Conservation (phyloP, 148 eudicot species). For the Nepenthes gracilis region DNA sequence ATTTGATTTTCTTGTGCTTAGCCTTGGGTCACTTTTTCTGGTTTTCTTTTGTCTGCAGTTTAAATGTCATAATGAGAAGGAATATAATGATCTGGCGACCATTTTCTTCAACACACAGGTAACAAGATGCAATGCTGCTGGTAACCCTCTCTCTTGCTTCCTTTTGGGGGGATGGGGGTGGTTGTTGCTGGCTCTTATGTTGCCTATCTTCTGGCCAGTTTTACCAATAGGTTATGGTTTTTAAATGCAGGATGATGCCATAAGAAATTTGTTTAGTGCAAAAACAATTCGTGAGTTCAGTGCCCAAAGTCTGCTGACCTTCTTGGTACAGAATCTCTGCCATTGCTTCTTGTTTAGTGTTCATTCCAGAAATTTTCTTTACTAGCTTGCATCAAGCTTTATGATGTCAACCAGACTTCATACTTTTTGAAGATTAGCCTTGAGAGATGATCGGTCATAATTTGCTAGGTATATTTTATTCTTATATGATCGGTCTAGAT, state of each 20-base stretch:
- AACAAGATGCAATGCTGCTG: not conserved
- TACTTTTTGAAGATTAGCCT: too few relatives aligned
- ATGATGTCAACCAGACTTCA: too few relatives aligned
- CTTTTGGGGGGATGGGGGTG: not conserved
- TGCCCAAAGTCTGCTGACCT: slow-evolving; percentile 84
- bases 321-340: slow-evolving; percentile 51
- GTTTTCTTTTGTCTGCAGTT: slow-evolving; percentile 38
- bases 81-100: slow-evolving; percentile 96
- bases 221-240: slow-evolving; percentile 9
- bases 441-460: too few relatives aligned
- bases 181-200: slow-evolving; percentile 3
- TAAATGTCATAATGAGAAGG: slow-evolving; percentile 55
- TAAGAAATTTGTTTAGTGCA: slow-evolving; percentile 94
- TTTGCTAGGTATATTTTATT: too few relatives aligned
- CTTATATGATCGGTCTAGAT: too few relatives aligned
- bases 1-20: not conserved
- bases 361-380: not conserved
- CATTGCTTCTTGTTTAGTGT: not conserved
- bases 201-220: not conserved
- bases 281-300: slow-evolving; percentile 94
- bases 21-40: not conserved
- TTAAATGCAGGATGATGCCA: slow-evolving; percentile 88
- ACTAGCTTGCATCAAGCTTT: not conserved
- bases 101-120: slow-evolving; percentile 99
- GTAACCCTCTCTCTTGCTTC: not conserved